Base-by-base conservation (phyloP, 148 eudicot species). In the Linanthus parryae region DNA sequence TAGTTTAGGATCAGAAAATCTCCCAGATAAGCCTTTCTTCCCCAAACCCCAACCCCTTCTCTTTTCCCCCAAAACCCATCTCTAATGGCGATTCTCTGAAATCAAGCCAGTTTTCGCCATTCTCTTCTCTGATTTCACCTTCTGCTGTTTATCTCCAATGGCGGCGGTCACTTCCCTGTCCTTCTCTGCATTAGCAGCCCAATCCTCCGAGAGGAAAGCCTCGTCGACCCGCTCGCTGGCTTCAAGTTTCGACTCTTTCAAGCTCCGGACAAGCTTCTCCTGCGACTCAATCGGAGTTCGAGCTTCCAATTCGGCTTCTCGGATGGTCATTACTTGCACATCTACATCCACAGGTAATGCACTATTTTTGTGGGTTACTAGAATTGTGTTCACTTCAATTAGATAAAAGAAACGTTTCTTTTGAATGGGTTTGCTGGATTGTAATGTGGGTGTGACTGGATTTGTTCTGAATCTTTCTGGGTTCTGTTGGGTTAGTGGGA, bases 161-260 rank as follows among this genome's bases (percentile, higher is more conserved):
- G 88, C 94, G 56, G 82, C 94, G 0, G 63, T 84, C 39, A 63
- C 80, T 33, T 73, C 94, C 37, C 51, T 81, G 6, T 66, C 78
- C 4, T 68, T 81, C 67, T 52, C 80, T 0, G 74, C 82, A 59
- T 44, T 75, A 23, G n/a, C n/a, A n/a, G 54, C 62, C 52, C 87
- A 70, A 35, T 64, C 81, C 1, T 43, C 66, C 14, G 86, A 77
- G 5, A 53, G 73, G 54, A 78, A 63, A 65, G 38, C 65, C 18
- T 72, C 77, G 30, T 74, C 79, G 1, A 29, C 64, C 21, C 71
- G 59, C 7, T 40, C 55, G 40, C 44, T 73, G 5, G 9, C 59
- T 26, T 58, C 73, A 34, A 17, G 58, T 61, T 75, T 73, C 12
- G 72, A 70, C 7, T 58, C 69, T 0, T 25, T 72, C 55, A 70